Evolutionary conservation across 1,284 basidiomycete species (phyloP), one percentile per base, ranked within the genome.

Genomic region (Fereydounia khargensis): DNA sequence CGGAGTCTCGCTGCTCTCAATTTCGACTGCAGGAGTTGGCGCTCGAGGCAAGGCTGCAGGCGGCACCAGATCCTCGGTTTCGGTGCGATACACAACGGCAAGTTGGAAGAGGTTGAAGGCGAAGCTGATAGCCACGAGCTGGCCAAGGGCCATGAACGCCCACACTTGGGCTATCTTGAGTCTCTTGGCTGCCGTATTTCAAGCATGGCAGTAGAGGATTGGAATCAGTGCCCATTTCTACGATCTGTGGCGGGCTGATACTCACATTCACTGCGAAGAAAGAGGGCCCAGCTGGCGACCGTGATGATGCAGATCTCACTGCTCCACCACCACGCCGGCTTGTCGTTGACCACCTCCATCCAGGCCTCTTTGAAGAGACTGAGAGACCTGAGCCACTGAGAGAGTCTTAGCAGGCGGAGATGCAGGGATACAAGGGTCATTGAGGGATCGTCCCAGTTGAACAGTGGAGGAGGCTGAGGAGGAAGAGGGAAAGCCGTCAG

Each of bases 141-240:
- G 86, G 6, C 86, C 86, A 3, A 88, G 79, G 28, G 87, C 76
- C 85, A 87, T 86, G 76, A 85, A 87, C 0, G 82, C 83, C 82
- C 83, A 85, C 0, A 82, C 60, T 48, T 82, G 79, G 51, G 79
- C 81, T 49, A 86, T 79, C n/a, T 76, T 70, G 33, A 80, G 71
- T 27, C 78, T 76, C 28, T 75, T 74, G 23, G 82, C 84, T 79
- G 32, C n/a, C n/a, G n/a, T n/a, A n/a, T n/a, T n/a, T n/a, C n/a
- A n/a, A n/a, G n/a, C n/a, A n/a, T n/a, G n/a, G n/a, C n/a, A n/a
- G n/a, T n/a, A 35, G 18, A 45, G 33, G 27, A 28, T n/a, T 9
- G 27, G 27, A 28, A 28, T 9, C 9, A 28, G 9, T 28, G 27
- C n/a, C 27, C 20, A n/a, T 16, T 47, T 56, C 17, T 16, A 30